Evolutionary conservation across 495 filamentous ascomycete species (phyloP).

Genomic region (Aspergillus avenaceus): DNA sequence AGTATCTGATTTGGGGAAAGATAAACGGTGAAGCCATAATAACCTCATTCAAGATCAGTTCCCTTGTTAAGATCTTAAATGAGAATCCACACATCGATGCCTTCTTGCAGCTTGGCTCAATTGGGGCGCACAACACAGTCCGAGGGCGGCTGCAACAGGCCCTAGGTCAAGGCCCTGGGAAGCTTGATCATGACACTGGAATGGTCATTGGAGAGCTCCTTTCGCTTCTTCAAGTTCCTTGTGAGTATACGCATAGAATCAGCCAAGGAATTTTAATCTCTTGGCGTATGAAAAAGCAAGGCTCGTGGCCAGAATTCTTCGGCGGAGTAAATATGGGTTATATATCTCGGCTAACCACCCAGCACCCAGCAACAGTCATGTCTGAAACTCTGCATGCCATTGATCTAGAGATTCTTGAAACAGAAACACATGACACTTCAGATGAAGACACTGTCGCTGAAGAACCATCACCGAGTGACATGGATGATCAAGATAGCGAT

Average conservation of each 20-base stretch:
- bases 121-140: background rate
- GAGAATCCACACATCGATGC: conserved; percentile 14
- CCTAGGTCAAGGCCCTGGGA: background rate
- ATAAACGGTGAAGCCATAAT: conserved; percentile 23
- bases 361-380: background rate
- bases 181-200: conserved; percentile 11
- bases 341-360: background rate
- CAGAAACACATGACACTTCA: background rate
- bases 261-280: conserved; percentile 12
- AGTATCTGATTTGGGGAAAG: conserved; percentile 32
- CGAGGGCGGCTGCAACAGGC: conserved; percentile 3
- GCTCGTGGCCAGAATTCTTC: conserved; percentile 8
- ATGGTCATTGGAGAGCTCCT: conserved; percentile 15
- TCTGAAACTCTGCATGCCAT: background rate
- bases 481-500: background rate
- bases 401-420: background rate
- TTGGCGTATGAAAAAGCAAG: conserved; percentile 14
- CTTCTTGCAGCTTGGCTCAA: conserved; percentile 23
- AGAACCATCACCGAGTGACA: background rate
- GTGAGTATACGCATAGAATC: conserved; percentile 3
- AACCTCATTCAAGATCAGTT: conserved; percentile 18
- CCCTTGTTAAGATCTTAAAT: conserved; percentile 14
- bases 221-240: conserved; percentile 4
- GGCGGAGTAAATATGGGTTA: conserved; percentile 13
- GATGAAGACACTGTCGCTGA: conserved; percentile 1